Base-by-base conservation (phyloP, 1,284 basidiomycete genomes). In the Naganishia sp. region DNA sequence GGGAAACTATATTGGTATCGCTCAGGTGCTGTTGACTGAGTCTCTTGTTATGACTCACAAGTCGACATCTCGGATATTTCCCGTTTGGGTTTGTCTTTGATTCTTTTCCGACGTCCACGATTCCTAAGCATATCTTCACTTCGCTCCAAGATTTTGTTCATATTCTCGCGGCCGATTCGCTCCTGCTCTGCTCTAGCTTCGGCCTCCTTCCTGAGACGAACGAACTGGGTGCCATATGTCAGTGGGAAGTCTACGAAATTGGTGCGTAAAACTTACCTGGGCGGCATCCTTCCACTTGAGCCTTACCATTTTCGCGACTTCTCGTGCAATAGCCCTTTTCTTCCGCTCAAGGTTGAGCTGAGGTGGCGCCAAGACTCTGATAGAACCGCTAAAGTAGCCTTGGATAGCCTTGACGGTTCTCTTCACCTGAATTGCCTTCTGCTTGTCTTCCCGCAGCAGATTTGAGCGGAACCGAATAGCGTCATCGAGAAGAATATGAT, bases 61-160 rank as follows among this genome's bases (percentile, higher is more conserved):
- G 18, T 43, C 64, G 15, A 63, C 63, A 15, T 15, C 28, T 15
- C 63, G 71, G 13, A 72, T 68, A 11, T 74, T 73, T 25, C 70
- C 69, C 63, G 43, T 50, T 25, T 70, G 72, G 2, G 71, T 74
- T 57, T 71, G 67, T 6, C 70, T 70, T 63, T 71, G 60, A 11
- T 67, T 71, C 11, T 28, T 49, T 18, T 75, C 75, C 13, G 71
- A 64, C 39, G 69, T 76, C 63, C 86, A 73, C 94, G 94, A 7
- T 90, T 89, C 74, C 90, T 88, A 66, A 97, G 82, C 71, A 96
- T 87, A 61, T 89, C 87, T 0, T 90, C 90, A 49, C 92, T 95
- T 73, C 95, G 89, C 77, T 93, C 86, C 45, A 98, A 82, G 71
- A 98, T 92, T 3, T 88, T 90, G 76, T 94, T 90, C 31, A 98